Evolutionary conservation across 257 asterid species (phyloP).

Genomic region (Gentiana macrophylla): DNA sequence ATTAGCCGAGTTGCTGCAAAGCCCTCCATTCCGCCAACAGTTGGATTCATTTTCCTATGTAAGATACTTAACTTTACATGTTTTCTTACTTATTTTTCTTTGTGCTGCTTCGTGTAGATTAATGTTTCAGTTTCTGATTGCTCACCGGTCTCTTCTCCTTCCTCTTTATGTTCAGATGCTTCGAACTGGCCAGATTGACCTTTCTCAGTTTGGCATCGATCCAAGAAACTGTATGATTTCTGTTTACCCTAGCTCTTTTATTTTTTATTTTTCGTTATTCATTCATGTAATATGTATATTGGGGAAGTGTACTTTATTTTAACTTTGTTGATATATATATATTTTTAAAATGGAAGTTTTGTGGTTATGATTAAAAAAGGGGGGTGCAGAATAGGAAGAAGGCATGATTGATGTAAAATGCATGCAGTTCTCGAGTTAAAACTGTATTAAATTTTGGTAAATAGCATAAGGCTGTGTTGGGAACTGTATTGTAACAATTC

Average conservation of each 20-base stretch:
- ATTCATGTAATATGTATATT: no score
- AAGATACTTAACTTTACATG: constrained; percentile 17
- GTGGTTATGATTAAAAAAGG: no score
- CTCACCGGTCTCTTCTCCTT: constrained; percentile 13
- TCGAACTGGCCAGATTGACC: constrained; percentile 89
- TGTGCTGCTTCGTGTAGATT: background rate
- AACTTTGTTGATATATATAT: no score
- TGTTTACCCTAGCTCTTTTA: no score
- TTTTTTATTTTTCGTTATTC: no score
- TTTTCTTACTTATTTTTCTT: background rate
- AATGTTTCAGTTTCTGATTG: constrained; percentile 2
- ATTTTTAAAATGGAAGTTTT: no score
- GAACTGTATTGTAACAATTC: background rate
- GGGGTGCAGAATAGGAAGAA: background rate
- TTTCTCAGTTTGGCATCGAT: constrained; percentile 86
- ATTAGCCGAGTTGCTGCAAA: constrained; percentile 73
- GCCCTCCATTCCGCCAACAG: constrained; percentile 93
- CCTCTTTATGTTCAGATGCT: constrained; percentile 47
- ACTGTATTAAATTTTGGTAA: background rate
- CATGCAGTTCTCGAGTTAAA: background rate
- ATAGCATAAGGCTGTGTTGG: no score
- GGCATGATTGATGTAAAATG: background rate
- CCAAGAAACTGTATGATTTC: constrained; percentile 65
- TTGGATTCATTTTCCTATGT: constrained; percentile 93
- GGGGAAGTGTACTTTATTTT: no score